Evolutionary conservation across 805 yeast genomes (phyloP), one percentile per base, ranked within the genome.

Genomic region (Candida maesae): DNA sequence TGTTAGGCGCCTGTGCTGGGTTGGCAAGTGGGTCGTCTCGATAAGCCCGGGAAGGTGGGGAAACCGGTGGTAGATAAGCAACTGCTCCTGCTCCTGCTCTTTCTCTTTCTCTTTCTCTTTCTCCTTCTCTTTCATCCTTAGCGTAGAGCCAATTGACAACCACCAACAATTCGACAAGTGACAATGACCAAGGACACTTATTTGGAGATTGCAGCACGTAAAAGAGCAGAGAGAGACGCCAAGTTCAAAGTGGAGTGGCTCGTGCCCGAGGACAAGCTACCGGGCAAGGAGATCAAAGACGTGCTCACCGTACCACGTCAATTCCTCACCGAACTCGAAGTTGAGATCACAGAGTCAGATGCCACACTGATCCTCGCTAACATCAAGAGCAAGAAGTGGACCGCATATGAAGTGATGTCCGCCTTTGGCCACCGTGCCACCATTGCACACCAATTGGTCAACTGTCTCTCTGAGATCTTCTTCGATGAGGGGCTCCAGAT

Each of bases 391-490:
- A 63, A 59, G 33, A 51, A 56, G 36, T 68, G 67, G 66, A 52
- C 66, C 3, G 56, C 82, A 1, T 55, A 60, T 1, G 68, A 72
- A 33, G 79, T 79, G 3, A 63, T 75, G 1, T 59, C 58, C 10
- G 84, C 84, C 1, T 79, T 73, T 56, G 70, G 78, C 44, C 79
- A 79, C 51, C 59, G 84, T 33, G 76, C 84, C 4, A 69, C 78
- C 3, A 59, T 76, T 16, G 79, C 79, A 0, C 82, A 78, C 46
- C 84, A 79, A 50, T 59, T 79, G 45, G 58, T 62, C 41, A 71
- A 62, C 45, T 60, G 61, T 44, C 44, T 56, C 6, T 39, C 55
- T 12, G 65, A 61, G 39, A 44, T 61, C 13, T 78, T 82, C 52
- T 65, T 76, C 30, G 76, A 75, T 15, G 73, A 75, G 37, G 89